Evolutionary conservation across 192 early-diverging fungal genomes (phyloP).

Genomic region (Ambispora gerdemannii): DNA sequence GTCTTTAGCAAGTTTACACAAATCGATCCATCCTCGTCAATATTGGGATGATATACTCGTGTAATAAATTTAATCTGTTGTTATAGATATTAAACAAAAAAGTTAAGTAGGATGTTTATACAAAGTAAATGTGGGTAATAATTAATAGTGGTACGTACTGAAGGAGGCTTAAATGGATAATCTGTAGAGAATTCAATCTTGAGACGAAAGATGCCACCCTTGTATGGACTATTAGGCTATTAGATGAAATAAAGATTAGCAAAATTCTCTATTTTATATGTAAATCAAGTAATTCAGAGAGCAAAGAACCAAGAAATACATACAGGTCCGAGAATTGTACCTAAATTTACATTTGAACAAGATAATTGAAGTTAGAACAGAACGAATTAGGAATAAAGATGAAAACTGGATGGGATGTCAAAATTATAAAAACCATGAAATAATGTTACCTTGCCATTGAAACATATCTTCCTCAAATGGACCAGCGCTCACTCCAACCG

Average conservation of each 20-base stretch:
- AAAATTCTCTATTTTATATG: background rate
- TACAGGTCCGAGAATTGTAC: conserved; percentile 58
- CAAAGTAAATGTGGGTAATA: background rate
- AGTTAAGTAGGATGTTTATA: background rate
- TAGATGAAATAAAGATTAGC: conserved; percentile 9
- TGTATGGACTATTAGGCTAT: conserved; percentile 59
- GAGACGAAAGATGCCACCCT: conserved; percentile 68
- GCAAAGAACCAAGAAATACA: conserved; percentile 18
- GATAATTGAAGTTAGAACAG: too few species aligned
- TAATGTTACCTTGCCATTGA: conserved; percentile 59
- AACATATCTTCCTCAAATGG: conserved; percentile 60
- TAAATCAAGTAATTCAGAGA: background rate
- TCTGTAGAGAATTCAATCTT: conserved; percentile 68
- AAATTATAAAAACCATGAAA: background rate
- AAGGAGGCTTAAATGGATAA: conserved; percentile 82
- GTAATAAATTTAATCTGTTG: conserved; percentile 50
- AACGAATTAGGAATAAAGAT: background rate
- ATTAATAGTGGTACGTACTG: conserved; percentile 39
- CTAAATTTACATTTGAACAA: conserved; percentile 32
- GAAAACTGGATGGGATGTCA: background rate
- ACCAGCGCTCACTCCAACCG: conserved; percentile 49
- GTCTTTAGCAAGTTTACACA: conserved; percentile 73
- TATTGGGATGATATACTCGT: conserved; percentile 80
- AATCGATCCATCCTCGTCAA: conserved; percentile 79
- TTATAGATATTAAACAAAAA: background rate